Base-by-base conservation (phyloP, 768 basidiomycete genomes). In the Lentinula detonsa region DNA sequence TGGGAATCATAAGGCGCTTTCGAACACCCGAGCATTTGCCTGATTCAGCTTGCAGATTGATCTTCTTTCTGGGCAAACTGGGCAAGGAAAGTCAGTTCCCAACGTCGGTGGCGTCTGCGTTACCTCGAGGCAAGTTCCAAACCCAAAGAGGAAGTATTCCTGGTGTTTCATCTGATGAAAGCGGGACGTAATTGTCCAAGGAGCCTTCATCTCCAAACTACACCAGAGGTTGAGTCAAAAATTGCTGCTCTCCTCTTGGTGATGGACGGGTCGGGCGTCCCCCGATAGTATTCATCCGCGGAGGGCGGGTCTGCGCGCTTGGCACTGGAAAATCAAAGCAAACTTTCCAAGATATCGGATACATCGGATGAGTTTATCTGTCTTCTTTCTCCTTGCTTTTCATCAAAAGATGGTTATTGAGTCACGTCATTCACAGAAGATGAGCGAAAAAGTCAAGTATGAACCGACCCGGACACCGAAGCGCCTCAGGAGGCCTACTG, bases 331-430 rank as follows among this genome's bases (percentile, higher is more conserved):
- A 51, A 51, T 33, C 28, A 51, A 28, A 49, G 31, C 65, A 72
- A 78, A 77, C 75, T 66, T 78, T 77, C 76, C 76, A 68, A 57
- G 68, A 61, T 69, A 64, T 72, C 70, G 77, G 73, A 67, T 63
- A 42, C 35, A 75, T 75, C 74, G 69, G 63, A 60, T 48, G 66
- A 73, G 71, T 57, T 69, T 69, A 78, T 78, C 75, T 75, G 63
- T 65, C 23, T 40, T 39, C 13, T 39, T 39, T 39, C 37, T 39
- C 37, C 13, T 28, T 18, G 7, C 52, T 9, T 16, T 35, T 15
- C 43, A 45, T 45, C 43, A 45, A 45, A 28, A 28, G 39, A 40
- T 40, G 43, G 5, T 1, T 48, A 21, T 21, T 18, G 43, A 46
- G 42, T 21, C 31, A 61, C 42, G 54, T 50, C 34, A n/a, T 55